Percentiles rank a stretch among this genome's conserved stretches.
Evolutionary conservation across 495 filamentous ascomycete genomes (phyloP).

Genomic region (Usnea hakonensis): DNA sequence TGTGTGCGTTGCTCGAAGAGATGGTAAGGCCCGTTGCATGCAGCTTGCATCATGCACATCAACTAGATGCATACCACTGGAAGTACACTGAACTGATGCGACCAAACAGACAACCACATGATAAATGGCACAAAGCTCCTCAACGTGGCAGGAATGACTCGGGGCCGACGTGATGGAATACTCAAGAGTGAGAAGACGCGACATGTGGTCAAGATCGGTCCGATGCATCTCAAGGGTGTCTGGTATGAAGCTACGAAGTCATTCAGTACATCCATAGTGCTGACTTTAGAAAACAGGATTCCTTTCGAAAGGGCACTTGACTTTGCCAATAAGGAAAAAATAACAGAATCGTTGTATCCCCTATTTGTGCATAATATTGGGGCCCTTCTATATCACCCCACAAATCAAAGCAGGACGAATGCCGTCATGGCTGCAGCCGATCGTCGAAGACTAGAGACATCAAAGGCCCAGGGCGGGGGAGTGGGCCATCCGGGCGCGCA

Average conservation of each 20-base stretch:
- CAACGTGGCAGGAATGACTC: constrained; percentile 97
- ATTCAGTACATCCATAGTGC: not conserved
- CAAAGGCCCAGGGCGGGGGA: constrained; percentile 36
- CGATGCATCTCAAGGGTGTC: constrained; percentile 98
- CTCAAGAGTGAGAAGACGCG: constrained; percentile 95
- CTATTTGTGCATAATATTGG: constrained; percentile 98
- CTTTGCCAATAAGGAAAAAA: constrained; percentile 99
- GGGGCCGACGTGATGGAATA: constrained; percentile 91
- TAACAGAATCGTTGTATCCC: constrained; percentile 90
- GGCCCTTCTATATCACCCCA: constrained; percentile 85
- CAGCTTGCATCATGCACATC: constrained; percentile 12
- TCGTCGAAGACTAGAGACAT: constrained; percentile 49
- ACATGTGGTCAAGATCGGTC: constrained; percentile 97
- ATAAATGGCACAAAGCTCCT: constrained; percentile 97
- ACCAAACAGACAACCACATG: constrained; percentile 88
- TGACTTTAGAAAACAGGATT: constrained; percentile 58
- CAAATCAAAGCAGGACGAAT: constrained; percentile 73
- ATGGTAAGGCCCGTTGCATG: constrained; percentile 53
- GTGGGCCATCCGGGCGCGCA: constrained; percentile 44
- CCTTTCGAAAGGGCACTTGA: constrained; percentile 93
- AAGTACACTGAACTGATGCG: constrained; percentile 2
- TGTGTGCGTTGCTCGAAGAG: constrained; percentile 87
- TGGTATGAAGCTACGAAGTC: constrained; percentile 56
- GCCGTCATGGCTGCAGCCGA: constrained; percentile 83
- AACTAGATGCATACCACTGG: not conserved